These are phyloP conservation scores for Myxozyma neotropica DNA, from an alignment of 805 yeast species.

Conservation along the genomic window DNA sequence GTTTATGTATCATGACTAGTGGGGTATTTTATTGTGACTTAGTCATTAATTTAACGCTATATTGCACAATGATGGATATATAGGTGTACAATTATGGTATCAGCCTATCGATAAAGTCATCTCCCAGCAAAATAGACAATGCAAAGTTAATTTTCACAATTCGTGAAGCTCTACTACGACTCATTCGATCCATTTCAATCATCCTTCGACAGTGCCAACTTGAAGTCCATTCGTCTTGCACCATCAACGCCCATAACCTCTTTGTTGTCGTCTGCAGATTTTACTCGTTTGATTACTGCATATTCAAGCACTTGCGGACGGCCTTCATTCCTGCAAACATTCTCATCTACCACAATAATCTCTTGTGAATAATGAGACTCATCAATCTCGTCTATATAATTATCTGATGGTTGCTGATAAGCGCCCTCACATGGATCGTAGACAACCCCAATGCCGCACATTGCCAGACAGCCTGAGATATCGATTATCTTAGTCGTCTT, in stretches of 20 bases:
- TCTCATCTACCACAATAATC: slow-evolving; percentile 8
- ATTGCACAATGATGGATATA: no score
- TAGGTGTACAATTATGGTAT: no score
- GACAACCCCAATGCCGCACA: slow-evolving; percentile 4
- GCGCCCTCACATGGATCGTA: not conserved
- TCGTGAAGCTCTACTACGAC: no score
- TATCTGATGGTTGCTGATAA: not conserved
- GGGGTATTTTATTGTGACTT: no score
- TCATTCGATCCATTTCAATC: no score
- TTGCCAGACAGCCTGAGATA: slow-evolving; percentile 2
- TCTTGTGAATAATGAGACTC: not conserved
- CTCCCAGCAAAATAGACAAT: no score
- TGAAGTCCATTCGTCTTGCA: not conserved
- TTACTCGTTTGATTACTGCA: not conserved
- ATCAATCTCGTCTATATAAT: no score
- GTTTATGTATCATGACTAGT: no score
- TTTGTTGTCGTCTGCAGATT: not conserved
- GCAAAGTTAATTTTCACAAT: no score
- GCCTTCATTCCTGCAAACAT: not conserved
- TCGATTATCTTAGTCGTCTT: not conserved
- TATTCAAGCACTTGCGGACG: not conserved
- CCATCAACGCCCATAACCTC: not conserved
- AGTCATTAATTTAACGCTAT: no score
- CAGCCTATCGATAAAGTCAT: no score
- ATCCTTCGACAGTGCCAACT: not conserved